These are phyloP conservation scores for Sarocladiaceae sp. DNA, from an alignment of 2,329 filamentous ascomycete genomes.

Conservation along the genomic window DNA sequence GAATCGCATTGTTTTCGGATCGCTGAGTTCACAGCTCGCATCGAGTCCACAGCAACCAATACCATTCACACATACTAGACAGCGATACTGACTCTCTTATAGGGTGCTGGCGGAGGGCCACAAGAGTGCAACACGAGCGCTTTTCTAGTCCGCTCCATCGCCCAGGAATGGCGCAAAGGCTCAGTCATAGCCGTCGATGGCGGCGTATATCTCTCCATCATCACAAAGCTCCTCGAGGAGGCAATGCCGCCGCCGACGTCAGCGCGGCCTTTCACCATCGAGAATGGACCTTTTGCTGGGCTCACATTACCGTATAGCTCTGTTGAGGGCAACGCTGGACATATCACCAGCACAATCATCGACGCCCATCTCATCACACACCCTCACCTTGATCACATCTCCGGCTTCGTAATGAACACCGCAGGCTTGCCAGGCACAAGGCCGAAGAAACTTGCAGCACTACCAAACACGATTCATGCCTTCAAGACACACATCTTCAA, in stretches of 20 bases:
- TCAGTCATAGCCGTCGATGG: conserved; percentile 91
- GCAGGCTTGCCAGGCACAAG: conserved; percentile 73
- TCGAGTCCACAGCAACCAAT: neutral
- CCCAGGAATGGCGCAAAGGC: conserved; percentile 71
- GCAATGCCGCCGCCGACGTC: conserved; percentile 32
- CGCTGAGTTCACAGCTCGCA: too few relatives aligned
- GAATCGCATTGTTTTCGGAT: too few relatives aligned
- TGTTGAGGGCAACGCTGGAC: conserved; percentile 69
- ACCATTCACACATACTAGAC: neutral
- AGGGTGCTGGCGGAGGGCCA: conserved; percentile 89
- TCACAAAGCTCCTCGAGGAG: conserved; percentile 69
- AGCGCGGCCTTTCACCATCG: conserved; percentile 44
- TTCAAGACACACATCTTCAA: conserved; percentile 97
- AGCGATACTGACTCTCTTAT: conserved; percentile 21
- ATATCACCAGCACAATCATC: conserved; percentile 73
- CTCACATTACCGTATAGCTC: conserved; percentile 62
- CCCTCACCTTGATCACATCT: conserved; percentile 92
- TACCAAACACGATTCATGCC: conserved; percentile 84
- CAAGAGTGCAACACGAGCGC: conserved; percentile 85
- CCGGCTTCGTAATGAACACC: conserved; percentile 88
- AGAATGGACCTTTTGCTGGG: conserved; percentile 72
- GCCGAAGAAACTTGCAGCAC: conserved; percentile 78
- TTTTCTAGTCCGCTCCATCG: conserved; percentile 76
- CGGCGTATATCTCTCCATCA: conserved; percentile 80
- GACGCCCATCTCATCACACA: conserved; percentile 91